Evolutionary conservation across 345 rosid species (phyloP).

Genomic region (Fremontodendron californicum): DNA sequence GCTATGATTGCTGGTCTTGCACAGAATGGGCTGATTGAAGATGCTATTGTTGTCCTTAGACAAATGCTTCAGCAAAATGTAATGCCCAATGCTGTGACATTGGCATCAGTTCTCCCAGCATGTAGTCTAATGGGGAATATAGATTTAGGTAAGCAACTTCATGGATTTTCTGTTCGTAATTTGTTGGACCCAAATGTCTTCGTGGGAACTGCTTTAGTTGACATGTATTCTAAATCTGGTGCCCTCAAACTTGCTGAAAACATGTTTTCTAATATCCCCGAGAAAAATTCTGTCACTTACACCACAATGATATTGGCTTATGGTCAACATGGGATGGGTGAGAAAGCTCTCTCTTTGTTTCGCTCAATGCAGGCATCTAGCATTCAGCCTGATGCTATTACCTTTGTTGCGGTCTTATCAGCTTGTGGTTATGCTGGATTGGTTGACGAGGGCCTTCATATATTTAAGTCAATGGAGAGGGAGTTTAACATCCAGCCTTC

Average conservation of each 20-base stretch:
- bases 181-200: constrained; percentile 64
- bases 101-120: constrained; percentile 79
- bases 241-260: constrained; percentile 53
- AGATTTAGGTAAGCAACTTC: constrained; percentile 72
- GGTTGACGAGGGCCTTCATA: constrained; percentile 70
- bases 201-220: constrained; percentile 70
- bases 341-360: constrained; percentile 73
- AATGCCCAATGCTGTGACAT: constrained; percentile 63
- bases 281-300: constrained; percentile 75
- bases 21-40: constrained; percentile 57
- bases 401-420: constrained; percentile 74
- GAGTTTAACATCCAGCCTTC: constrained; percentile 56
- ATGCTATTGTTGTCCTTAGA: constrained; percentile 48
- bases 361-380: constrained; percentile 48
- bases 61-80: constrained; percentile 60
- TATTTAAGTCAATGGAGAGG: constrained; percentile 58
- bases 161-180: constrained; percentile 64
- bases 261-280: constrained; percentile 41
- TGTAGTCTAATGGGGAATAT: constrained; percentile 59
- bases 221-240: constrained; percentile 87
- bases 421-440: constrained; percentile 82
- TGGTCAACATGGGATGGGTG: constrained; percentile 86
- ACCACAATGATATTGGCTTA: constrained; percentile 77
- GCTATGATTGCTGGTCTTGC: constrained; percentile 82
- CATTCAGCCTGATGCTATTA: constrained; percentile 59